Base-by-base conservation (phyloP, 2,329 filamentous ascomycete species). In the Clonostachys rosea region DNA sequence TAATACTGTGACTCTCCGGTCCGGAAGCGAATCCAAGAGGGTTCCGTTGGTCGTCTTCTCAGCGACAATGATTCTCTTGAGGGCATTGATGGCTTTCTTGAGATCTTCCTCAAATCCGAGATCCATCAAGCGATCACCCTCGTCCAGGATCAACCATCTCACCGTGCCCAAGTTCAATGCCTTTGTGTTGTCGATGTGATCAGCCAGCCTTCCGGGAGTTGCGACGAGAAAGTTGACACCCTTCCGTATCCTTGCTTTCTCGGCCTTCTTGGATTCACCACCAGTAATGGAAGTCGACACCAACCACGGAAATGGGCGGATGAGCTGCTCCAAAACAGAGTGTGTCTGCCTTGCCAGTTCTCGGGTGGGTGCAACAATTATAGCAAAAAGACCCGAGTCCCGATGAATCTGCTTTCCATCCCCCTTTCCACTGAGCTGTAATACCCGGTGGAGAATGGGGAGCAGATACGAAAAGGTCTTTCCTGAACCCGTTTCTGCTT, bases 101-200 rank as follows among this genome's bases (percentile, higher is more conserved):
- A 99, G 81, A 59, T 97, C 92, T 46, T 96, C 85, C 66, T 97
- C 94, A 56, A 99, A 99, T 0, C 94, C 94, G 59, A 97, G 78
- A 61, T 99, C 94, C 92, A 99, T 96, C 62, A 99, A 73, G n/a
- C 94, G 81, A 74, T 99, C 94, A 33, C 94, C 94, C 67, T 99
- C 94, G 58, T 99, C 94, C 6, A 99, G 77, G 3, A 99, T 85
- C 20, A 99, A 71, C 94, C 94, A 99, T 50, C 92, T 79, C 5
- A 96, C 92, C 18, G 86, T 91, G 58, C 87, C 88, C 39, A 97
- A 83, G 53, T 94, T 89, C 45, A 99, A 73, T 0, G 86, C 90
- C 65, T 96, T 84, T 1, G 94, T 99, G 61, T 96, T 90, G 56
- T 95, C 86, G 43, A 99, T 70, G 66, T 99, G 94, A 70, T 99